Evolutionary conservation across 2,329 filamentous ascomycete species (phyloP).

Genomic region (Fusarium caatingaense): DNA sequence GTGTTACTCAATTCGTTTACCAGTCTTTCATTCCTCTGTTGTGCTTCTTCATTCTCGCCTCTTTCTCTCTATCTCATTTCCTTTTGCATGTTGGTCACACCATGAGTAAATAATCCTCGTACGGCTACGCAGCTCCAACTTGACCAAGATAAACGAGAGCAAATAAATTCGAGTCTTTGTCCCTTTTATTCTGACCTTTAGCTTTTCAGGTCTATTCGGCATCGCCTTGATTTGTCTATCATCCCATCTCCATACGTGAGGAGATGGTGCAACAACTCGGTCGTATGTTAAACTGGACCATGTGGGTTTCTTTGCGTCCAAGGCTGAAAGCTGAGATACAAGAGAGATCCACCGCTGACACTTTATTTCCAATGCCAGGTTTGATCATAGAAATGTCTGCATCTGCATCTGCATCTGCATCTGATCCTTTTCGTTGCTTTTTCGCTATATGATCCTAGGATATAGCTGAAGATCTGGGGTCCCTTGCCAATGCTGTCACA

Average conservation of each 20-base stretch:
- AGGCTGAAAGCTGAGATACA: background rate
- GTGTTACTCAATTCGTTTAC: constrained; percentile 32
- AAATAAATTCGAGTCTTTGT: background rate
- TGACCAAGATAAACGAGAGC: background rate
- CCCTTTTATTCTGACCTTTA: background rate
- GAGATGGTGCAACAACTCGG: background rate
- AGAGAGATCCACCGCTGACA: background rate
- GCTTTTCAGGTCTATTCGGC: background rate
- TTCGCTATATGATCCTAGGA: background rate
- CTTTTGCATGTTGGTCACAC: constrained; percentile 24
- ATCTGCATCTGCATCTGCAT: background rate
- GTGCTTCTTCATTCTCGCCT: constrained; percentile 36
- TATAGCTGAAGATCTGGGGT: constrained; percentile 40
- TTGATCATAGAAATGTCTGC: background rate
- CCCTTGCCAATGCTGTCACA: constrained; percentile 34
- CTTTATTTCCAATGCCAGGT: background rate
- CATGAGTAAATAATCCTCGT: background rate
- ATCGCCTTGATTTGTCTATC: background rate
- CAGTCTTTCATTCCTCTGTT: constrained; percentile 25
- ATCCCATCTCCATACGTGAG: background rate
- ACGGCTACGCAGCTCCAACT: constrained; percentile 3
- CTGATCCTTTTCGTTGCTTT: background rate
- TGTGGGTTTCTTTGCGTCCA: background rate
- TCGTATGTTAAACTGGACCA: background rate
- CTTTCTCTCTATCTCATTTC: constrained; percentile 5